These are phyloP conservation scores for Rhizopus arrhizus DNA, from an alignment of 371 early-diverging fungal species.

Conservation along the genomic window DNA sequence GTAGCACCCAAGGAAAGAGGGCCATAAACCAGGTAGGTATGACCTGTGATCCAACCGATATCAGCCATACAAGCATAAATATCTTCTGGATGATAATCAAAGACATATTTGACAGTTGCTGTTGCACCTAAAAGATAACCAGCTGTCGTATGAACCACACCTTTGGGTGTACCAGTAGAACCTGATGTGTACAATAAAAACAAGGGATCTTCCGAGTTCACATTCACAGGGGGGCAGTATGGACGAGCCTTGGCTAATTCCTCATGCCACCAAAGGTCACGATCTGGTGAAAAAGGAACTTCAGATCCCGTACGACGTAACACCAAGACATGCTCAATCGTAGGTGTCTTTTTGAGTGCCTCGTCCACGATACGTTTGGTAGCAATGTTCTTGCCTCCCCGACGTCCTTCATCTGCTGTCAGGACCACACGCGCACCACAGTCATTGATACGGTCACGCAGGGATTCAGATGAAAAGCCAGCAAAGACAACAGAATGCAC, in stretches of 20 bases:
- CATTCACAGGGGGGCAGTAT: slow-evolving; percentile 78
- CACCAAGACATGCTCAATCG: slow-evolving; percentile 82
- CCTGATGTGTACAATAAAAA: slow-evolving; percentile 97
- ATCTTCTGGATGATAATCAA: slow-evolving; percentile 87
- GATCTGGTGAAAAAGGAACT: slow-evolving; percentile 68
- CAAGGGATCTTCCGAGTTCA: slow-evolving; percentile 91
- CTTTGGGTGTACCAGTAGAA: slow-evolving; percentile 95
- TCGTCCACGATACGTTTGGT: slow-evolving; percentile 91
- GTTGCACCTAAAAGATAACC: slow-evolving; percentile 94
- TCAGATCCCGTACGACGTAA: slow-evolving; percentile 80
- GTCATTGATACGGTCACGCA: slow-evolving; percentile 84
- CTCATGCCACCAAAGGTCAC: slow-evolving; percentile 91
- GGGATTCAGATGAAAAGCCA: slow-evolving; percentile 86
- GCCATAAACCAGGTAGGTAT: slow-evolving; percentile 94
- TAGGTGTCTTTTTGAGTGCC: slow-evolving; percentile 73
- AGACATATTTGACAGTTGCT: slow-evolving; percentile 86
- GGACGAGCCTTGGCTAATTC: slow-evolving; percentile 72
- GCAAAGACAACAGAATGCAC: slow-evolving; percentile 94
- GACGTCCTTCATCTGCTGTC: slow-evolving; percentile 83
- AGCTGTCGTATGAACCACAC: slow-evolving; percentile 89
- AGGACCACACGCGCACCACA: slow-evolving; percentile 75
- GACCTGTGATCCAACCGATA: slow-evolving; percentile 72
- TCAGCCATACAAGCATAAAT: slow-evolving; percentile 85
- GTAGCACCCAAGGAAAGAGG: slow-evolving; percentile 90
- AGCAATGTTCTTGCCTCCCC: slow-evolving; percentile 88